A percentile compares a stretch with the other conserved stretches of the same genome.
phyloP scores from a whole-genome alignment of 75 land plant species.

The Cunninghamia lanceolata region DNA sequence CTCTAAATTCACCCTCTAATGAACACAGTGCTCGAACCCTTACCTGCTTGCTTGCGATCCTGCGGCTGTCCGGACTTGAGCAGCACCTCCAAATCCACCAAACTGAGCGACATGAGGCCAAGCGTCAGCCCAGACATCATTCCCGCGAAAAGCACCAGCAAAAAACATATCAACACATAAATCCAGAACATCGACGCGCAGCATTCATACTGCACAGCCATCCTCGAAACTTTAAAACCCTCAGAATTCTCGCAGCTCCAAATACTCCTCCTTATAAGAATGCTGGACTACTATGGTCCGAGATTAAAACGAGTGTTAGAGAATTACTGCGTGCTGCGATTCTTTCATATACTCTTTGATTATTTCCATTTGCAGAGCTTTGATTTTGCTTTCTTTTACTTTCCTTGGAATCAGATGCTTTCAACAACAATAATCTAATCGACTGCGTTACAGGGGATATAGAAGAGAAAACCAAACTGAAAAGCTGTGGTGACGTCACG shows the following conservation, averaged over 20 bases:
- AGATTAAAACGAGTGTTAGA: neutral
- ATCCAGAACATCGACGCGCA: slow-evolving; percentile 40
- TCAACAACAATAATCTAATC: too few species aligned
- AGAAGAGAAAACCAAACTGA: too few species aligned
- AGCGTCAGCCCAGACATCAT: slow-evolving; percentile 86
- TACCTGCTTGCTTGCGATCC: slow-evolving; percentile 62
- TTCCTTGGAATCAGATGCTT: too few species aligned
- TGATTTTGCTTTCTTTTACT: too few species aligned
- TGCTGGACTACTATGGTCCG: neutral
- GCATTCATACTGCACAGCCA: slow-evolving; percentile 53
- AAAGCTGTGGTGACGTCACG: too few species aligned
- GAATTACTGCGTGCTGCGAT: too few species aligned
- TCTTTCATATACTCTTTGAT: neutral
- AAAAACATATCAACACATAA: slow-evolving; percentile 27
- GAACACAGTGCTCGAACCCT: neutral
- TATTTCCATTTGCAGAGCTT: too few species aligned
- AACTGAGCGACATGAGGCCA: slow-evolving; percentile 84
- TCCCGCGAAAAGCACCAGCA: slow-evolving; percentile 62
- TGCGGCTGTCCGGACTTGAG: slow-evolving; percentile 73
- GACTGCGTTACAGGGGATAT: too few species aligned
- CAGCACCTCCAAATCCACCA: slow-evolving; percentile 82
- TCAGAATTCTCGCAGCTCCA: neutral
- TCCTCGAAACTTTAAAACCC: neutral
- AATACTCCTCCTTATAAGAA: neutral
- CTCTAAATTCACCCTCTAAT: neutral